phyloP scores from a whole-genome alignment of 2,329 filamentous ascomycete species.

The Simplicillium aogashimaense region DNA sequence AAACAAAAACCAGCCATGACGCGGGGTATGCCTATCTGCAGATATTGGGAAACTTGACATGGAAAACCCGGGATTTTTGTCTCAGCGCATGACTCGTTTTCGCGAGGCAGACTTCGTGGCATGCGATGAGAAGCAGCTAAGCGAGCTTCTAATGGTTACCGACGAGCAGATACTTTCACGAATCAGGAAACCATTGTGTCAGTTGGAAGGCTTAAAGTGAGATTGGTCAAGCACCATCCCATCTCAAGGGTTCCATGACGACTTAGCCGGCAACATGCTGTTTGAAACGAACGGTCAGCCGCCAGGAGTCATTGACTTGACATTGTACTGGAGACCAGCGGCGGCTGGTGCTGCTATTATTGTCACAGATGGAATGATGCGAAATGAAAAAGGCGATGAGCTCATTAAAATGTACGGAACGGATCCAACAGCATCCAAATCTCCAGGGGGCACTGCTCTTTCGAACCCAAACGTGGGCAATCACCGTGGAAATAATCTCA shows the following conservation, averaged over 20 bases:
- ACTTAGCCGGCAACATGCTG: slow-evolving; percentile 6
- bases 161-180: background rate
- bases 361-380: slow-evolving; percentile 5
- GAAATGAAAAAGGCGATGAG: slow-evolving; percentile 2
- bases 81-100: slow-evolving; percentile 2
- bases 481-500: background rate
- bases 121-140: slow-evolving; percentile 3
- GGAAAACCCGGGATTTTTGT: slow-evolving; percentile 3
- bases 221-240: background rate
- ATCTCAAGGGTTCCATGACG: slow-evolving; percentile 5
- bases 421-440: slow-evolving; percentile 5
- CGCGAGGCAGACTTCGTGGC: slow-evolving; percentile 6
- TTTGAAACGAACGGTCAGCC: slow-evolving; percentile 1
- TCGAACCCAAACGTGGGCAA: slow-evolving; percentile 5
- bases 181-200: background rate
- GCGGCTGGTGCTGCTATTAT: slow-evolving; percentile 6
- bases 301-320: slow-evolving; percentile 8
- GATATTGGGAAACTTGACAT: slow-evolving; percentile 1
- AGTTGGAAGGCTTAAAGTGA: slow-evolving; percentile 1
- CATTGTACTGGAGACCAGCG: slow-evolving; percentile 6
- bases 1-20: no score
- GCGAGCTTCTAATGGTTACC: background rate
- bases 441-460: slow-evolving; percentile 6
- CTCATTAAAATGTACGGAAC: slow-evolving; percentile 5
- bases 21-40: no score